phyloP scores from a whole-genome alignment of 257 asterid species.

The Anisodus acutangulus region DNA sequence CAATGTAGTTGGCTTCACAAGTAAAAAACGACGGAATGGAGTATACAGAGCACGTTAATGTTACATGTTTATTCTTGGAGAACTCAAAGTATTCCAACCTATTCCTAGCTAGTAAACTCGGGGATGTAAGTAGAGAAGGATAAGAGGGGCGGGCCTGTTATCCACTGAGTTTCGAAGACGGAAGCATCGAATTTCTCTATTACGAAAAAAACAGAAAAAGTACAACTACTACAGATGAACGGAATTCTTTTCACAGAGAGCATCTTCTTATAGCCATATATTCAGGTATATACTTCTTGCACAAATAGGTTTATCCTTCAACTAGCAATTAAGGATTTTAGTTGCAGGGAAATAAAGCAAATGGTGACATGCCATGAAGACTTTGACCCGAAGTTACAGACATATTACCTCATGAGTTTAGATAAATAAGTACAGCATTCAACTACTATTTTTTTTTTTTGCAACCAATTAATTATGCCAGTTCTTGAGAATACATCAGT shows the following conservation, averaged over 20 bases:
- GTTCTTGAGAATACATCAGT: neutral
- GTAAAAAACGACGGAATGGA: too few species aligned
- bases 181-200: neutral
- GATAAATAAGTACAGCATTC: neutral
- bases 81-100: neutral
- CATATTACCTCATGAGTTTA: neutral
- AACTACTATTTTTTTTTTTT: neutral
- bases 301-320: neutral
- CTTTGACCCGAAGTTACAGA: too few species aligned
- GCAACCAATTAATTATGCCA: too few species aligned
- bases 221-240: neutral
- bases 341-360: too few species aligned
- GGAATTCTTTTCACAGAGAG: neutral
- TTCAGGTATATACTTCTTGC: neutral
- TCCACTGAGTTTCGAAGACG: neutral
- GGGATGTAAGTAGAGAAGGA: neutral
- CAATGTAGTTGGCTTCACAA: too few species aligned
- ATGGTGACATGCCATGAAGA: too few species aligned
- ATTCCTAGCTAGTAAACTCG: neutral
- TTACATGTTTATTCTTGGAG: conserved; percentile 21
- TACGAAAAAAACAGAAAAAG: neutral
- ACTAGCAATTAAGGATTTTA: neutral
- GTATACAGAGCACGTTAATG: neutral
- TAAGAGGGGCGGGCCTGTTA: neutral
- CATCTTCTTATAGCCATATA: neutral